phyloP scores from a whole-genome alignment of 495 filamentous ascomycete species.

The Podospora australis region DNA sequence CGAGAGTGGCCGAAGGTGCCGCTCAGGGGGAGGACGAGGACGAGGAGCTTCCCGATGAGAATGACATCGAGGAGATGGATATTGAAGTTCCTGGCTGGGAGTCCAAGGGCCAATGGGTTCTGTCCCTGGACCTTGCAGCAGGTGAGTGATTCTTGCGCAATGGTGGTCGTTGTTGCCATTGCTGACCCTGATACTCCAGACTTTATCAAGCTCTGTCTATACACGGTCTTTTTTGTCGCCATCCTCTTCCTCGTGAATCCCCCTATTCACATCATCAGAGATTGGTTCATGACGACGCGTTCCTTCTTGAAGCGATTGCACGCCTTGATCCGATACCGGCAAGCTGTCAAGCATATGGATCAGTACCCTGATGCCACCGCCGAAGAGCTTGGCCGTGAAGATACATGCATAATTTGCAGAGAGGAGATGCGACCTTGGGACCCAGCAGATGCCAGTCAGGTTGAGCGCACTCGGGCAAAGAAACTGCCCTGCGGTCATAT shows the following conservation, averaged over 20 bases:
- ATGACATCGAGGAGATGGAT: conserved; percentile 85
- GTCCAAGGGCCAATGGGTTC: conserved; percentile 87
- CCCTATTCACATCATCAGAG: conserved; percentile 92
- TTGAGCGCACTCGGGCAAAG: conserved; percentile 84
- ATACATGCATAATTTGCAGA: conserved; percentile 95
- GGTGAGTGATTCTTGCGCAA: conserved; percentile 40
- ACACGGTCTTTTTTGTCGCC: conserved; percentile 86
- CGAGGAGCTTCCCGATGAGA: conserved; percentile 56
- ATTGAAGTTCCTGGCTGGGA: conserved; percentile 96
- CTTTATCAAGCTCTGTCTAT: conserved; percentile 82
- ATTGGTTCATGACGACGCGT: conserved; percentile 86
- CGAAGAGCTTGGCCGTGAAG: conserved; percentile 77
- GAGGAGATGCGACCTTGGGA: conserved; percentile 86
- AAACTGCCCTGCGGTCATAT: conserved; percentile 96
- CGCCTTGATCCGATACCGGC: conserved; percentile 81
- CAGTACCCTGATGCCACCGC: conserved; percentile 86
- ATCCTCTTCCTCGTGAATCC: conserved; percentile 89
- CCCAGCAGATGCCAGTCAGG: conserved; percentile 39
- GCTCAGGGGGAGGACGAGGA: conserved; percentile 32
- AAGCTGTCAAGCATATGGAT: conserved; percentile 84
- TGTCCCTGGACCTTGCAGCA: conserved; percentile 80
- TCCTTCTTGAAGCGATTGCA: conserved; percentile 83
- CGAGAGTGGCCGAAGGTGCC: conserved; percentile 47
- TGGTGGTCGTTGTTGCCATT: not conserved
- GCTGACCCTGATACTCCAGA: conserved; percentile 43